Evolutionary conservation across 2,329 filamentous ascomycete genomes (phyloP).

Genomic region (Xylariaceae sp.): DNA sequence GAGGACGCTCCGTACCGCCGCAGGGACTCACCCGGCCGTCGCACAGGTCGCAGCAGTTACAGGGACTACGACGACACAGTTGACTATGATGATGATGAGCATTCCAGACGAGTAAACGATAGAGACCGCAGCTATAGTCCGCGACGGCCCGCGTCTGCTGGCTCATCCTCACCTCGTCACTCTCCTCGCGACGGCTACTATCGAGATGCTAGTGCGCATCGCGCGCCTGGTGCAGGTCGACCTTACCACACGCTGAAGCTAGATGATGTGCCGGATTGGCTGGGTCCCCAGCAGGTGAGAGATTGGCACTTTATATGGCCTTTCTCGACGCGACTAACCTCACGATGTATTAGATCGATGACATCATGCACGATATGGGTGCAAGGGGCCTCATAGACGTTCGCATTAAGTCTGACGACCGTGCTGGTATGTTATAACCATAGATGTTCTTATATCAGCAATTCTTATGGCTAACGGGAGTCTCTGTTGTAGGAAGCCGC

Average conservation of each 20-base stretch:
- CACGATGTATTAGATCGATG: conserved; percentile 26
- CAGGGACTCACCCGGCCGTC: conserved; percentile 20
- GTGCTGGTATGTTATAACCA: conserved; percentile 21
- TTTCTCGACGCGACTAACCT: conserved; percentile 1
- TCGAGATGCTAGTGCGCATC: conserved; percentile 24
- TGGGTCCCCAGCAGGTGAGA: conserved; percentile 29
- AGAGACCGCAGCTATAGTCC: conserved; percentile 25
- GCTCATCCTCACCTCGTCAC: conserved; percentile 27
- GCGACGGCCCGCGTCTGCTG: conserved; percentile 23
- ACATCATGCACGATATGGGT: conserved; percentile 29
- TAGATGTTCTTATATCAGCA: neutral
- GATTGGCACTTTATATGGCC: neutral
- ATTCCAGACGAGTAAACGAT: conserved; percentile 19
- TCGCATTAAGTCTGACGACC: conserved; percentile 32
- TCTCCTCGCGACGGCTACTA: conserved; percentile 28
- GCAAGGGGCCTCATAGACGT: conserved; percentile 30
- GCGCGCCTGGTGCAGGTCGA: conserved; percentile 24
- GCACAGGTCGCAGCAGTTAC: conserved; percentile 18
- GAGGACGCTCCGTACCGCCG: conserved; percentile 20
- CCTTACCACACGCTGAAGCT: conserved; percentile 33
- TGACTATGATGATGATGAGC: conserved; percentile 21
- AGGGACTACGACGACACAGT: conserved; percentile 16
- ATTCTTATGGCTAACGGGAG: neutral
- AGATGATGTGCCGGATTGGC: conserved; percentile 31
- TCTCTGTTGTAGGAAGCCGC: conserved; percentile 21